Base-by-base conservation (phyloP, 225 moss, liverwort and hornwort species). In the Straminergon stramineum region DNA sequence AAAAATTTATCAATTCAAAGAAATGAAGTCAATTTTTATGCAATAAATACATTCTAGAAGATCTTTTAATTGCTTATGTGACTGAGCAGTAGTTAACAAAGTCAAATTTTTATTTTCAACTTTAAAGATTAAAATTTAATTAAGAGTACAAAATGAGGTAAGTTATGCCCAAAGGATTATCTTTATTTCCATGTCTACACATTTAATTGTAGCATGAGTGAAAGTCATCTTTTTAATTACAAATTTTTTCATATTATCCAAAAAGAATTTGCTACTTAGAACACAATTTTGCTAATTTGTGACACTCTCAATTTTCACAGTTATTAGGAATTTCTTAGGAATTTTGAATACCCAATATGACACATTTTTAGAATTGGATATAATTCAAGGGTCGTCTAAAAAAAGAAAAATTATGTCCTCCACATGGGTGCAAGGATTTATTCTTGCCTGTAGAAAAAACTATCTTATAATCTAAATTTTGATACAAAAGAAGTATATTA, bases 161-260 rank as follows among this genome's bases (percentile, higher is more conserved):
- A 74, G 0, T 7, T 17, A 45, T 74, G 10, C 2, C 3, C 0
- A n/a, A 28, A 28, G 16, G 10, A 0, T 17, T 45, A 9, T 10
- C 28, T 17, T 5, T 28, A 3, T 17, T 41, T 41, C 27, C 26
- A 71, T 71, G 15, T 41, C 23, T 15, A 8, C 4, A 69, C 12
- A n/a, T 39, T n/a, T 39, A 9, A 41, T 43, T 43, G 41, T 27
- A 71, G 15, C 26, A 41, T 2, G 5, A 41, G 3, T 15, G 3
- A 71, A 71, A 43, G 15, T 41, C 14, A 27, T 71, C 24, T 15
- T 41, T 41, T 15, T 24, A 41, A 15, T 70, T n/a, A n/a, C 0
- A 22, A 13, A 4, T 69, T n/a, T n/a, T 35, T 66, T 35, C 11
- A 21, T 68, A 12, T 68, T 68, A 11, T 68, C 4, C 8, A 71